Evolutionary conservation across 257 asterid genomes (phyloP).

Genomic region (Salvia hispanica): DNA sequence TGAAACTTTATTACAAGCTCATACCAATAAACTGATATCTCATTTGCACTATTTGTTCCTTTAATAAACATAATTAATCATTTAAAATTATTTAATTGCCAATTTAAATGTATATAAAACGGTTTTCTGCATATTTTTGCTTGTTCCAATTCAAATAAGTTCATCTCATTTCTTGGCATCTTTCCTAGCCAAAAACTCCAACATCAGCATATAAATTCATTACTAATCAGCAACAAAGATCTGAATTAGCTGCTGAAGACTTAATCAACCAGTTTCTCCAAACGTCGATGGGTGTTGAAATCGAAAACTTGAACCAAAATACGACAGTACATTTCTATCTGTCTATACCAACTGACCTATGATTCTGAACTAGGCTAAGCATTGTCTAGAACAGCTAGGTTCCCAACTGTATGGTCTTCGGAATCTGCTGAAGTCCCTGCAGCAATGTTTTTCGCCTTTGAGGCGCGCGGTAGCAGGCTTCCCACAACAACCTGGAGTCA

Average conservation of each 20-base stretch:
- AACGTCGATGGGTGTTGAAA: constrained; percentile 29
- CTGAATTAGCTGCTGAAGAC: constrained; percentile 31
- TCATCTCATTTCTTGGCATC: too few relatives aligned
- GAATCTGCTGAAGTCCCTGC: constrained; percentile 38
- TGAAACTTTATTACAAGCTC: too few relatives aligned
- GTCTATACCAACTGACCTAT: constrained; percentile 38
- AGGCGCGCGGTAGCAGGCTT: constrained; percentile 45
- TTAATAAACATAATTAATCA: too few relatives aligned
- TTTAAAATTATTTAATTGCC: too few relatives aligned
- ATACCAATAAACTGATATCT: too few relatives aligned
- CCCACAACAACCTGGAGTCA: constrained; percentile 53
- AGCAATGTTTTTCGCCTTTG: constrained; percentile 44
- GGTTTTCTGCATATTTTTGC: too few relatives aligned
- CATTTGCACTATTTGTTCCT: too few relatives aligned
- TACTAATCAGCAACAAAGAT: too few relatives aligned
- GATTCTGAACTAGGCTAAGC: constrained; percentile 46
- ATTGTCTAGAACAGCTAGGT: constrained; percentile 35
- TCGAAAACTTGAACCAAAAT: constrained; percentile 38
- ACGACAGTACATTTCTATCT: constrained; percentile 29
- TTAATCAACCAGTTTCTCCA: constrained; percentile 27
- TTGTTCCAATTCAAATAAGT: too few relatives aligned
- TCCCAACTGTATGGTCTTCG: constrained; percentile 34
- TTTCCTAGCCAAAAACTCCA: neutral
- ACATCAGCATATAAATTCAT: neutral
- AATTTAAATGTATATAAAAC: too few relatives aligned